A percentile compares a stretch with the other conserved stretches of the same genome.
These are phyloP conservation scores for Ceratobasidium sp. DNA, from an alignment of 1,284 basidiomycete species.

Conservation along the genomic window DNA sequence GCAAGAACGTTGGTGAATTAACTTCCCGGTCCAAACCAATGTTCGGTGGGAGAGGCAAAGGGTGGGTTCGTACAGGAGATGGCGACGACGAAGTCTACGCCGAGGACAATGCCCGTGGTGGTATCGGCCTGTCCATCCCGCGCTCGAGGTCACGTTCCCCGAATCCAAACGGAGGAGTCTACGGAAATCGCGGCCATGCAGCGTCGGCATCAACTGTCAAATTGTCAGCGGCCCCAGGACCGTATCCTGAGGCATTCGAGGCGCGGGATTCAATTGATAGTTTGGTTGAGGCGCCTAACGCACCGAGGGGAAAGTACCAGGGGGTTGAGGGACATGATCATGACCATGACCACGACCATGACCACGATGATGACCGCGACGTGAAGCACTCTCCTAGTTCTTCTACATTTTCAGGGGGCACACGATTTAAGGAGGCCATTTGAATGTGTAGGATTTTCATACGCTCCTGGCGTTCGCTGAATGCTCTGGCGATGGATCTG, in stretches of 20 bases:
- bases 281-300: constrained; percentile 46
- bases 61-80: constrained; percentile 46
- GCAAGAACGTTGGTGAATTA: constrained; percentile 11
- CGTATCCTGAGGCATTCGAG: constrained; percentile 46
- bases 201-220: constrained; percentile 33
- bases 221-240: constrained; percentile 37
- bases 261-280: constrained; percentile 47
- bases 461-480: background rate
- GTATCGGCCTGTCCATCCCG: constrained; percentile 40
- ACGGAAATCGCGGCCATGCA: constrained; percentile 39
- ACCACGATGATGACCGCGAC: constrained; percentile 15
- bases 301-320: constrained; percentile 25
- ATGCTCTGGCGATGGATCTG: background rate
- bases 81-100: constrained; percentile 37
- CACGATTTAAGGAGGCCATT: constrained; percentile 18
- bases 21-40: constrained; percentile 26
- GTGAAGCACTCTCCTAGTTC: constrained; percentile 30
- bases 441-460: background rate
- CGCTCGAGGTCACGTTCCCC: constrained; percentile 45
- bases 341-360: constrained; percentile 13
- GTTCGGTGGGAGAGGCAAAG: constrained; percentile 30
- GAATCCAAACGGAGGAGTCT: constrained; percentile 38
- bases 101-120: constrained; percentile 30
- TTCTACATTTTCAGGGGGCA: constrained; percentile 18
- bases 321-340: constrained; percentile 29